Evolutionary conservation across 352 stramenopile species (phyloP).

Genomic region (Elongisporangium anandrum): DNA sequence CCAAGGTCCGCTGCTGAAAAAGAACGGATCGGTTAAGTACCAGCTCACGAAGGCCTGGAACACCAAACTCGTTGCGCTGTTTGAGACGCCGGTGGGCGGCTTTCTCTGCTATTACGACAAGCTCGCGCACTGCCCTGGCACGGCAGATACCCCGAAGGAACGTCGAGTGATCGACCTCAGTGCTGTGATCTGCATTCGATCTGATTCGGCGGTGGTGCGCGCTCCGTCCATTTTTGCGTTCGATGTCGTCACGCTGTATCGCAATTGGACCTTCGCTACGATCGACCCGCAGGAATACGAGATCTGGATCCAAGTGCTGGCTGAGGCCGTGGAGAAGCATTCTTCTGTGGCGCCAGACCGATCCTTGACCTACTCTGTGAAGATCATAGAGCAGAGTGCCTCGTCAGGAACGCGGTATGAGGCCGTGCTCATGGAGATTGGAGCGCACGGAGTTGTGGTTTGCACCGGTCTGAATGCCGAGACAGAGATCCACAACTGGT

Average conservation of each 20-base stretch:
- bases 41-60: conserved; percentile 58
- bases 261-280: conserved; percentile 66
- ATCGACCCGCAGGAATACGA: conserved; percentile 43
- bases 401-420: conserved; percentile 31
- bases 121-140: conserved; percentile 50
- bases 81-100: conserved; percentile 57
- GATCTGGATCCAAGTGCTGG: conserved; percentile 49
- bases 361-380: conserved; percentile 43
- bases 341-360: conserved; percentile 48
- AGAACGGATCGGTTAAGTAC: conserved; percentile 31
- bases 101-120: conserved; percentile 80
- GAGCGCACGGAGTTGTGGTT: conserved; percentile 50
- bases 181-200: conserved; percentile 56
- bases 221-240: conserved; percentile 33
- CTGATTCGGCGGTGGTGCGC: conserved; percentile 21
- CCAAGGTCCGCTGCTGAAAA: conserved; percentile 54
- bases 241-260: conserved; percentile 71
- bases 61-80: conserved; percentile 41
- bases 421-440: conserved; percentile 48
- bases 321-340: conserved; percentile 50
- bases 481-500: conserved; percentile 58
- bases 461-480: conserved; percentile 36
- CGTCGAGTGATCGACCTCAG: conserved; percentile 64
- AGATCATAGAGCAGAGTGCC: conserved; percentile 25
- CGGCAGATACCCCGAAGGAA: conserved; percentile 44